Conservation (phyloP, 2,329 filamentous ascomycete species). For the Aspergillus thermomutatus region DNA sequence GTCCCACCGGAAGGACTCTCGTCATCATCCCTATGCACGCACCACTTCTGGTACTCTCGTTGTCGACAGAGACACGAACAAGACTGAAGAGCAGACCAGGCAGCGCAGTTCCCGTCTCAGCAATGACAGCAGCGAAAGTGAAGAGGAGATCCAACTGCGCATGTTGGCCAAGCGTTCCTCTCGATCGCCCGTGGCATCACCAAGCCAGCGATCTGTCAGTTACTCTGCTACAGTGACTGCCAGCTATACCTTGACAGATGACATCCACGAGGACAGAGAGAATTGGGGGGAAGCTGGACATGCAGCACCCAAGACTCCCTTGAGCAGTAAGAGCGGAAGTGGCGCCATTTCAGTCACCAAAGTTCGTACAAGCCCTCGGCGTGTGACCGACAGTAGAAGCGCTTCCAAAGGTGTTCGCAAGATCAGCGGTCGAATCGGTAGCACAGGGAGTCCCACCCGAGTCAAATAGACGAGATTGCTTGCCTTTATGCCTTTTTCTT, state of each 20-base stretch:
- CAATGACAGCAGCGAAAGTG: slow-evolving; percentile 61
- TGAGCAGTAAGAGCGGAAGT: slow-evolving; percentile 50
- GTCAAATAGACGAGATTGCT: slow-evolving; percentile 22
- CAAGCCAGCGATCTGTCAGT: slow-evolving; percentile 66
- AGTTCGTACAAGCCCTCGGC: slow-evolving; percentile 56
- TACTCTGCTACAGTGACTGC: slow-evolving; percentile 72
- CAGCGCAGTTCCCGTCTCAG: slow-evolving; percentile 55
- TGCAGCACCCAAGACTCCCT: slow-evolving; percentile 51
- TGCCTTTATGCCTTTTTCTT: background rate
- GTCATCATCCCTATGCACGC: slow-evolving; percentile 69
- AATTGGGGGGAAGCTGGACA: slow-evolving; percentile 52
- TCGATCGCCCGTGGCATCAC: slow-evolving; percentile 63
- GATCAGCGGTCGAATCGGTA: slow-evolving; percentile 45
- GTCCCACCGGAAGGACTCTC: slow-evolving; percentile 69
- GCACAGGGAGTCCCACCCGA: slow-evolving; percentile 35
- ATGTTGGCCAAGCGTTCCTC: slow-evolving; percentile 65
- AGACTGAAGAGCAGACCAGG: slow-evolving; percentile 43
- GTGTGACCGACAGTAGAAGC: slow-evolving; percentile 36
- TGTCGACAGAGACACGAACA: slow-evolving; percentile 30
- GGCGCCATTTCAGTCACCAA: slow-evolving; percentile 57
- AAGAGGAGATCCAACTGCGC: slow-evolving; percentile 78
- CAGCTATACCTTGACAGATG: slow-evolving; percentile 62
- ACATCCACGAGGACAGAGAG: slow-evolving; percentile 63
- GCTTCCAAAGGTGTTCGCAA: slow-evolving; percentile 44
- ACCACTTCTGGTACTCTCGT: slow-evolving; percentile 47